phyloP scores from a whole-genome alignment of 1,284 basidiomycete species.

The Fomes fomentarius region DNA sequence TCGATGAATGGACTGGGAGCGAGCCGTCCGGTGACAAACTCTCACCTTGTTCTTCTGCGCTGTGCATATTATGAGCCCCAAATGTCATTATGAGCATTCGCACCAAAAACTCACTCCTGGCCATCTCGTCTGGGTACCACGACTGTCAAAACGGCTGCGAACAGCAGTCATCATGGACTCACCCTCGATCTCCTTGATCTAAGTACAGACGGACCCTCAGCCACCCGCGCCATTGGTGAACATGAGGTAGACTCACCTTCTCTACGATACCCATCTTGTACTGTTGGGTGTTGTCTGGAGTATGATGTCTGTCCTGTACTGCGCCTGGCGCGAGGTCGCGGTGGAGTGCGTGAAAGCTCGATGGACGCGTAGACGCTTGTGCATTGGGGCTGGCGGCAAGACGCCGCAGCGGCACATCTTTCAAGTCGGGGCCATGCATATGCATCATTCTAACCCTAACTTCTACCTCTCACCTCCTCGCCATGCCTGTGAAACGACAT shows the following conservation, averaged over 20 bases:
- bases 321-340: background rate
- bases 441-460: conserved; percentile 1
- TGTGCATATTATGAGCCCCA: conserved; percentile 34
- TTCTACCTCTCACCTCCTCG: conserved; percentile 8
- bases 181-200: conserved; percentile 97
- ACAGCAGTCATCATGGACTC: conserved; percentile 31
- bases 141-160: background rate
- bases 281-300: no score
- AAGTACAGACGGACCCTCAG: conserved; percentile 11
- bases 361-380: background rate
- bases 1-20: conserved; percentile 7
- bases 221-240: conserved; percentile 3
- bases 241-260: conserved; percentile 57
- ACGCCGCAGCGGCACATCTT: conserved; percentile 7
- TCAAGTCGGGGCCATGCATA: conserved; percentile 1
- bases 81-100: conserved; percentile 5
- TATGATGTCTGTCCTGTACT: no score
- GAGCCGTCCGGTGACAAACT: background rate
- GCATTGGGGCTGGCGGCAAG: conserved; percentile 5
- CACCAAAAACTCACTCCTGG: conserved; percentile 69
- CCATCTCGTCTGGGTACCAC: conserved; percentile 82
- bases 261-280: conserved; percentile 85
- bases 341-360: background rate
- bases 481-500: conserved; percentile 47
- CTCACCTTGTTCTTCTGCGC: conserved; percentile 90